phyloP scores from a whole-genome alignment of 2,329 filamentous ascomycete genomes.

The Exophiala oligosperma region DNA sequence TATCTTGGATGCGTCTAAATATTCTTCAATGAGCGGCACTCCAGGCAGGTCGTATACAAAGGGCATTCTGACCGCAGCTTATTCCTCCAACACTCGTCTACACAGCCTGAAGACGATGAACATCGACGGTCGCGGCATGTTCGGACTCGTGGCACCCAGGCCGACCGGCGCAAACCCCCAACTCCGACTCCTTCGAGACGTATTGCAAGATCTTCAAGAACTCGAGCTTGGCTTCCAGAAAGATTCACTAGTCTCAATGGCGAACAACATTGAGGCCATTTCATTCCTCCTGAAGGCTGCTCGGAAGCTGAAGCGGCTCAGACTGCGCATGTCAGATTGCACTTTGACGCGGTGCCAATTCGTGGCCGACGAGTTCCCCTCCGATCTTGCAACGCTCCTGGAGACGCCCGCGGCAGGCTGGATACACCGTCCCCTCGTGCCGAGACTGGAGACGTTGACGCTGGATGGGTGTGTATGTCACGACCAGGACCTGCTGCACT shows the following conservation, averaged over 20 bases:
- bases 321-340: conserved; percentile 18
- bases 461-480: conserved; percentile 23
- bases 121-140: conserved; percentile 16
- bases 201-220: conserved; percentile 12
- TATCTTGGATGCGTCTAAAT: conserved; percentile 10
- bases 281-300: conserved; percentile 15
- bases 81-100: conserved; percentile 15
- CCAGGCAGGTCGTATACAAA: conserved; percentile 19
- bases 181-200: conserved; percentile 15
- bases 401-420: conserved; percentile 16
- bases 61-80: conserved; percentile 20
- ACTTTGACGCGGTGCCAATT: conserved; percentile 15
- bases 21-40: conserved; percentile 7
- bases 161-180: conserved; percentile 12
- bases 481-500: conserved; percentile 24
- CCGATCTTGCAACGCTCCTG: conserved; percentile 18
- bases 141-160: conserved; percentile 16
- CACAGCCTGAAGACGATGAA: conserved; percentile 16
- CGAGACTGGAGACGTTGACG: conserved; percentile 14
- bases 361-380: conserved; percentile 18
- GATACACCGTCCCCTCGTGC: conserved; percentile 17
- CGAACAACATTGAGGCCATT: conserved; percentile 17
- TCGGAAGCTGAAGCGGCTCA: conserved; percentile 16
- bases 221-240: conserved; percentile 24
- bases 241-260: conserved; percentile 10